Conservation (phyloP, 2,329 filamentous ascomycete genomes). For the Calonectria pteridis region DNA sequence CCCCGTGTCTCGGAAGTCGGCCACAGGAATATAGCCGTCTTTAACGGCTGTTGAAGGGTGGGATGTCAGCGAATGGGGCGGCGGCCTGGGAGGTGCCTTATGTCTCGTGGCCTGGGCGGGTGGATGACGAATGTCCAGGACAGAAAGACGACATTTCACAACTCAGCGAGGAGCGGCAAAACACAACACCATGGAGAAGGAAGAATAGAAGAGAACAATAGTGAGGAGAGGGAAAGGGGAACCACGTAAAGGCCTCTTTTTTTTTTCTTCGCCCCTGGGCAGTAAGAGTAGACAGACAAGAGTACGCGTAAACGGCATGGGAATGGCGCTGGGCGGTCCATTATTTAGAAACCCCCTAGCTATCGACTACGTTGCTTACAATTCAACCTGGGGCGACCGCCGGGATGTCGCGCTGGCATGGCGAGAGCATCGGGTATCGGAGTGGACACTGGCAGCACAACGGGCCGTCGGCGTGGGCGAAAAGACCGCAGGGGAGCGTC, state of each 20-base stretch:
- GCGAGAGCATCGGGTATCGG: conserved; percentile 34
- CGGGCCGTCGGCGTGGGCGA: conserved; percentile 28
- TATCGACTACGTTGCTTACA: background rate
- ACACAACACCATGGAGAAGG: conserved; percentile 11
- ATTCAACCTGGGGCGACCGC: background rate
- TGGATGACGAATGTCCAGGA: conserved; percentile 45
- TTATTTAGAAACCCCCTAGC: background rate
- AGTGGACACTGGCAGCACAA: conserved; percentile 4
- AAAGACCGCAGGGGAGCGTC: background rate
- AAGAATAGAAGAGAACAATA: background rate
- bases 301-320: conserved; percentile 16
- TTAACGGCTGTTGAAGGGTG: conserved; percentile 21
- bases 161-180: background rate
- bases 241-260: background rate
- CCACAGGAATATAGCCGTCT: conserved; percentile 17
- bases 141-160: conserved; percentile 40
- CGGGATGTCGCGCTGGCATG: conserved; percentile 5
- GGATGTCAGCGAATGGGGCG: conserved; percentile 32
- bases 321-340: conserved; percentile 2
- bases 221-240: background rate
- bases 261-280: background rate
- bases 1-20: conserved; percentile 29
- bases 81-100: conserved; percentile 10
- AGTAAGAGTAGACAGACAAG: background rate
- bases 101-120: conserved; percentile 33